Conservation (phyloP, 495 filamentous ascomycete genomes). For the Neurospora cerealis region DNA sequence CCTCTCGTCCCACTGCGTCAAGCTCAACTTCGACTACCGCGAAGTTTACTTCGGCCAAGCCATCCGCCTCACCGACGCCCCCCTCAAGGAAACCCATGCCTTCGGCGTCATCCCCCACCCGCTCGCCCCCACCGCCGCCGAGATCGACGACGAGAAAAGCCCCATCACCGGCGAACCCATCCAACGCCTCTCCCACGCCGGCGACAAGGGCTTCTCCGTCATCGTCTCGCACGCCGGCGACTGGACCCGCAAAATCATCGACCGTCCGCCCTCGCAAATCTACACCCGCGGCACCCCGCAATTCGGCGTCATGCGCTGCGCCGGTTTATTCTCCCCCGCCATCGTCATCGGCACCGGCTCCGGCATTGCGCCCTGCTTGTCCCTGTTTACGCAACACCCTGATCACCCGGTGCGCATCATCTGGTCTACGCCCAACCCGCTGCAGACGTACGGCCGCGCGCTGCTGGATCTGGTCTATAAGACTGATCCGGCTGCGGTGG, state of each 20-base stretch:
- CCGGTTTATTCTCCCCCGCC: constrained; percentile 55
- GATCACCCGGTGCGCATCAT: constrained; percentile 36
- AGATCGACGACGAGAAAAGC: background rate
- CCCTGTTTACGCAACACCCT: constrained; percentile 32
- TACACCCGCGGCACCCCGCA: constrained; percentile 47
- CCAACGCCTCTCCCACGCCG: constrained; percentile 44
- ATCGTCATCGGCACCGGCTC: constrained; percentile 77
- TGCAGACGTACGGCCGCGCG: constrained; percentile 33
- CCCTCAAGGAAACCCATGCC: constrained; percentile 68
- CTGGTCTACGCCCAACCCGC: constrained; percentile 38
- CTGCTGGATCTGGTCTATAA: constrained; percentile 33
- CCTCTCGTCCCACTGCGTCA: constrained; percentile 59
- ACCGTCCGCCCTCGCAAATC: constrained; percentile 46
- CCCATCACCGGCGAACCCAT: constrained; percentile 26
- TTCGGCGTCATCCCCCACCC: constrained; percentile 64
- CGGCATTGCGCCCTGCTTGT: constrained; percentile 64
- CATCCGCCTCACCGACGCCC: constrained; percentile 44
- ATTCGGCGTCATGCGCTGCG: constrained; percentile 63
- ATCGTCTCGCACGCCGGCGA: constrained; percentile 76
- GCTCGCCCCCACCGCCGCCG: background rate
- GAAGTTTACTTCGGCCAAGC: constrained; percentile 45
- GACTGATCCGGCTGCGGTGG: constrained; percentile 37
- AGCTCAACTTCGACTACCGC: constrained; percentile 58
- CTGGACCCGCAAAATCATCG: constrained; percentile 62
- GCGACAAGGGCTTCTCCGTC: constrained; percentile 53